Percentiles rank a stretch among this genome's conserved stretches.
Conservation (phyloP, 345 rosid species). For the Lepidium africanum region DNA sequence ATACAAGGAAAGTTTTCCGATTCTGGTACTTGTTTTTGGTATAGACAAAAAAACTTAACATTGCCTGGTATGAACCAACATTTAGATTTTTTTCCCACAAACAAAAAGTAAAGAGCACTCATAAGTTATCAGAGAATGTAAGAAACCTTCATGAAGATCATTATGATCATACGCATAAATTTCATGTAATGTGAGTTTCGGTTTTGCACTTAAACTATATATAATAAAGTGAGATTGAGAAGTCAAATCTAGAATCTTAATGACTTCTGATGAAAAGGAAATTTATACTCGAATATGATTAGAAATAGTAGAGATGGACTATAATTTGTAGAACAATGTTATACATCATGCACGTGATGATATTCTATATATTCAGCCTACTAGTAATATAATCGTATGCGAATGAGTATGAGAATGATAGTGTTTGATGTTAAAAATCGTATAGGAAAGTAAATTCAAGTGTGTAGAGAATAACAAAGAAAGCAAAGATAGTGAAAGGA, state of each 20-base stretch:
- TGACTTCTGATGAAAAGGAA: not conserved
- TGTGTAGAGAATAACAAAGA: constrained; percentile 18
- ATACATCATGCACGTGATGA: constrained; percentile 17
- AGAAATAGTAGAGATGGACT: not conserved
- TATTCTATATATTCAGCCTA: constrained; percentile 7
- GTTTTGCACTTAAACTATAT: not conserved
- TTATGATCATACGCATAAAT: not conserved
- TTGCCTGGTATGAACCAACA: constrained; percentile 26
- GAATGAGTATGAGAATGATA: not conserved
- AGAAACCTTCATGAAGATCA: constrained; percentile 10
- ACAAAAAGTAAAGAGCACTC: constrained; percentile 18
- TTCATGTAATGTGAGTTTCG: not conserved
- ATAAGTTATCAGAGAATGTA: not conserved
- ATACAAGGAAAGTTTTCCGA: constrained; percentile 13
- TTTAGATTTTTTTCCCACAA: constrained; percentile 23
- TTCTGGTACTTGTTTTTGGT: constrained; percentile 13
- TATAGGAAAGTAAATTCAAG: not conserved
- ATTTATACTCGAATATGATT: not conserved
- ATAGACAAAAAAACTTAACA: not conserved
- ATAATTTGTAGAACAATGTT: not conserved
- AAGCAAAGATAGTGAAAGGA: not conserved
- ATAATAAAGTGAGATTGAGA: not conserved
- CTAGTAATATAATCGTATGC: constrained; percentile 8
- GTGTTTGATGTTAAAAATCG: not conserved
- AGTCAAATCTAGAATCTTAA: not conserved